Evolutionary conservation across 75 land plant species (phyloP).

Genomic region (Pseudotsuga menziesii): DNA sequence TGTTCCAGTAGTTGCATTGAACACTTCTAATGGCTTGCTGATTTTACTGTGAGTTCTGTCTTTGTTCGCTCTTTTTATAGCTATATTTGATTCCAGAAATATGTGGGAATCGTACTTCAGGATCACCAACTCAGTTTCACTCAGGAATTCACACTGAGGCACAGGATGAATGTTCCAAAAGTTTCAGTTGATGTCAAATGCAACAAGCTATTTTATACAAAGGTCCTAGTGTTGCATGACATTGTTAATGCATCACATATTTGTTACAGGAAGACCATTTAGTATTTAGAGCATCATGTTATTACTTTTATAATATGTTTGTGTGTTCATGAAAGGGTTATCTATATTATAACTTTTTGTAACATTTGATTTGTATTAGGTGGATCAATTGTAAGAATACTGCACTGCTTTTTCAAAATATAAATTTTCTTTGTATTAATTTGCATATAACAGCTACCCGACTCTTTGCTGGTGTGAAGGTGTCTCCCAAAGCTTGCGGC

Average conservation of each 20-base stretch:
- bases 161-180: background rate
- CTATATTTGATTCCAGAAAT: background rate
- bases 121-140: too few relatives aligned
- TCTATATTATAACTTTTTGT: background rate
- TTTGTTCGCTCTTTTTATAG: background rate
- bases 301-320: background rate
- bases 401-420: background rate
- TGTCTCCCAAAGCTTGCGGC: slow-evolving; percentile 98
- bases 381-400: background rate
- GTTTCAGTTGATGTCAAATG: background rate
- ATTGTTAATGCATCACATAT: too few relatives aligned
- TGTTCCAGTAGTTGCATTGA: background rate
- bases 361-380: background rate
- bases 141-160: too few relatives aligned
- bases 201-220: background rate
- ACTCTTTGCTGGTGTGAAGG: slow-evolving; percentile 33
- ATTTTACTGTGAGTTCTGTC: background rate
- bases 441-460: background rate
- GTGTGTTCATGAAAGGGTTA: background rate
- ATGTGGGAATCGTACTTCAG: too few relatives aligned
- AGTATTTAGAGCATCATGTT: background rate
- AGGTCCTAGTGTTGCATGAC: background rate
- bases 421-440: background rate
- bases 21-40: background rate
- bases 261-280: background rate